These are phyloP conservation scores for Mitragyna speciosa DNA, from an alignment of 257 asterid genomes.

Conservation along the genomic window DNA sequence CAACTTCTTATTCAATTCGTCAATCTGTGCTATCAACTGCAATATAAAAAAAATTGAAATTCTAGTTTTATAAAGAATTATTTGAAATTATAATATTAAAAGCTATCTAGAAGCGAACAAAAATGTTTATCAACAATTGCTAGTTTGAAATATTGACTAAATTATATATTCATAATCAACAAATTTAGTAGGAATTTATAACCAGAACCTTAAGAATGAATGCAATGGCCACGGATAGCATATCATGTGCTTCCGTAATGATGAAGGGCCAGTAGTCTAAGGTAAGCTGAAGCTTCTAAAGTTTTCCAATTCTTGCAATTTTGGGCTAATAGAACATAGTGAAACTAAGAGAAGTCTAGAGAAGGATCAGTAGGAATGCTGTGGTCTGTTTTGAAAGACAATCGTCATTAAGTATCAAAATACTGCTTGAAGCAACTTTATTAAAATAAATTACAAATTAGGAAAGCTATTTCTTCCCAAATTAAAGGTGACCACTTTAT, in stretches of 20 bases:
- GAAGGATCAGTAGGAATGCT: background rate
- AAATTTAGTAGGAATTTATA: background rate
- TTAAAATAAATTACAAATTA: background rate
- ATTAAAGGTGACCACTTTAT: background rate
- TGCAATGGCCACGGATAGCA: background rate
- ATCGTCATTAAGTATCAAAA: no score
- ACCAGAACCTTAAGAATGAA: background rate
- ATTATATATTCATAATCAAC: background rate
- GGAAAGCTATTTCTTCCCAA: background rate
- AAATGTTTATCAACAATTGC: background rate
- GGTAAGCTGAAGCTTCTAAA: background rate
- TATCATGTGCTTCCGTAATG: background rate
- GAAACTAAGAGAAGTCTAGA: background rate
- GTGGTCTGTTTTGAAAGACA: background rate
- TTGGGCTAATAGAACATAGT: background rate
- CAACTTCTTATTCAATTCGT: conserved; percentile 41
- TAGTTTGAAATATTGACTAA: background rate
- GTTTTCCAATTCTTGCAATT: background rate
- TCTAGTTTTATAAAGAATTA: background rate
- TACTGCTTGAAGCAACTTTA: no score
- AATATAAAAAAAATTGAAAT: background rate
- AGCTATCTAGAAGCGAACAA: background rate
- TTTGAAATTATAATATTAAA: background rate
- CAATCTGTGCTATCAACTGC: conserved; percentile 4
- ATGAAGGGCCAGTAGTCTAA: background rate